Evolutionary conservation across 805 yeast genomes (phyloP), one percentile per base, ranked within the genome.

Genomic region (Tanozyma kutaoensis): DNA sequence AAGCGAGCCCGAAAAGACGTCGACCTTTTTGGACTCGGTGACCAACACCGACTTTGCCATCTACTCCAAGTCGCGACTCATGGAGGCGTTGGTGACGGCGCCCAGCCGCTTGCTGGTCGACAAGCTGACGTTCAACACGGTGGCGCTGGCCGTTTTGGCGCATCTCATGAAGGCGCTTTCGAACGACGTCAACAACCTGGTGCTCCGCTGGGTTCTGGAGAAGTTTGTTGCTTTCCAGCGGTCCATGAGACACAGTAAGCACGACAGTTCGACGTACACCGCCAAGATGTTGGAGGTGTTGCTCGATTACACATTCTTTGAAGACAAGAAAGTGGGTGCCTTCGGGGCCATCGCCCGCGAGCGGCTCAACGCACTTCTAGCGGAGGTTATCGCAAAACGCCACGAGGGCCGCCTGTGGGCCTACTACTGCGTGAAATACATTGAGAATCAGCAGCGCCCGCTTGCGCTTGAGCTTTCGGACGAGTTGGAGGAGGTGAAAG

Each of bases 321-420:
- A 32, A 18, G 27, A 36, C 15, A 27, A 23, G 14, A 33, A 15
- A 18, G 37, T 29, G 11, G 36, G 24, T 23, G 50, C 53, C 29
- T 45, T 70, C 22, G 49, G 58, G 15, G 48, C 55, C 16, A 28
- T 69, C 11, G 65, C 76, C 2, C 66, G 59, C 29, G 84, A 76
- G 23, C 68, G 85, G 35, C 52, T 86, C 26, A 71, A 66, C 39
- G 75, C 94, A 0, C 59, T 81, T 11, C 52, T 86, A 20, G 58
- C 81, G 0, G 75, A 73, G 24, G 52, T 73, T 4, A 54, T 76
- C 22, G 48, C 60, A 15, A 53, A 58, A 27, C 56, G 71, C 35
- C 43, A 58, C 9, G 68, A 63, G 31, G 45, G 50, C 14, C 45
- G 45, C 25, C 61, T 77, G 1, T 81, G 91, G 86, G 69, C 86